These are phyloP conservation scores for Apiospora sp. DNA, from an alignment of 2,329 filamentous ascomycete species.

Conservation along the genomic window DNA sequence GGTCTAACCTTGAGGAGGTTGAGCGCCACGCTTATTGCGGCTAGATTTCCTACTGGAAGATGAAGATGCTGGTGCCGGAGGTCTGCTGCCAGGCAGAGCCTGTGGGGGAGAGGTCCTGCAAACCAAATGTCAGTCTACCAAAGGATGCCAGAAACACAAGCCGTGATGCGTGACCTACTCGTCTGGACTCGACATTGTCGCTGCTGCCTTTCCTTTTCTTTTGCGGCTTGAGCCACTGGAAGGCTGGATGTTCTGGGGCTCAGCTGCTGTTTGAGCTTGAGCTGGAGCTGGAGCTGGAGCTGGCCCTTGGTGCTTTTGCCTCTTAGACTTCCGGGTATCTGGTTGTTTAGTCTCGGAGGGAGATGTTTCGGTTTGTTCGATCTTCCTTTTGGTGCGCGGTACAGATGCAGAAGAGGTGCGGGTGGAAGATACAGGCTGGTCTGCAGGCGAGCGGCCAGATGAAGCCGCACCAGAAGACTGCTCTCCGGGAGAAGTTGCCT, in stretches of 20 bases:
- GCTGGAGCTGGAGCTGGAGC: conserved; percentile 26
- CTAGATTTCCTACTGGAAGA: conserved; percentile 77
- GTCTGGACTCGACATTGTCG: conserved; percentile 74
- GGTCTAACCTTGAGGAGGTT: conserved; percentile 52
- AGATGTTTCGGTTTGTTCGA: conserved; percentile 51
- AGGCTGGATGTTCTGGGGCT: conserved; percentile 43
- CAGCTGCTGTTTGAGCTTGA: conserved; percentile 38
- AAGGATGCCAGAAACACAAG: not conserved
- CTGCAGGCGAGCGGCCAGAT: conserved; percentile 50
- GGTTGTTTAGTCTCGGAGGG: conserved; percentile 48
- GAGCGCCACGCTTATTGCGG: conserved; percentile 71
- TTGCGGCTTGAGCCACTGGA: conserved; percentile 54
- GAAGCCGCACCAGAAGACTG: conserved; percentile 49
- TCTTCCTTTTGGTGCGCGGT: conserved; percentile 86
- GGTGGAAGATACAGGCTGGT: conserved; percentile 47
- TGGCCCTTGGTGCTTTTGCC: conserved; percentile 68
- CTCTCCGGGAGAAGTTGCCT: conserved; percentile 56
- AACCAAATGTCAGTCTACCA: not conserved
- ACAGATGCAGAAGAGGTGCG: conserved; percentile 45
- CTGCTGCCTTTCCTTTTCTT: conserved; percentile 66
- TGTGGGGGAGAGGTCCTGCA: conserved; percentile 67
- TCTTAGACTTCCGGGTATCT: conserved; percentile 69
- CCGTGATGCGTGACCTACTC: conserved; percentile 59
- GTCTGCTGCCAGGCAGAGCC: conserved; percentile 65
- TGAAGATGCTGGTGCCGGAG: conserved; percentile 61